phyloP scores from a whole-genome alignment of 2,329 filamentous ascomycete species.

The Hypocrella siamensis region DNA sequence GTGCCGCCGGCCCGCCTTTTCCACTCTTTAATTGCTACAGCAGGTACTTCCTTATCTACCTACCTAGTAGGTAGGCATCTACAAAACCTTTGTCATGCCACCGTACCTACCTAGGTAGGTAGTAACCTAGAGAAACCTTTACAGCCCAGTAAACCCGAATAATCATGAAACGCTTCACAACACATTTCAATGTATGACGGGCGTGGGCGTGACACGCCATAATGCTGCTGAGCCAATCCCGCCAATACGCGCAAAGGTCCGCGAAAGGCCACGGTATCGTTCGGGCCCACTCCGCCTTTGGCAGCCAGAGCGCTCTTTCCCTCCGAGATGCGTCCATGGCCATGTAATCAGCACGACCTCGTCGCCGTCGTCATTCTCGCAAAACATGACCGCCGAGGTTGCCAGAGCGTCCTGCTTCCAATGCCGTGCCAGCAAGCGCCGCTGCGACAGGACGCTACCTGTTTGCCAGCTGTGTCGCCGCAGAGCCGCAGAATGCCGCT shows the following conservation, averaged over 20 bases:
- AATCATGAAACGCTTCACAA: too few relatives aligned
- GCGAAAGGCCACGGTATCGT: neutral
- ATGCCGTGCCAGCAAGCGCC: neutral
- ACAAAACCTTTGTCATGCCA: too few relatives aligned
- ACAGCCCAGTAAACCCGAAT: too few relatives aligned
- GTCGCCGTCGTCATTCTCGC: neutral
- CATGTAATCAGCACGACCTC: neutral
- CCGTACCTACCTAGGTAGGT: too few relatives aligned
- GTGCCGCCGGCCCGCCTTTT: too few relatives aligned
- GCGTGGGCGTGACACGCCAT: too few relatives aligned
- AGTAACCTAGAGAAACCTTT: too few relatives aligned
- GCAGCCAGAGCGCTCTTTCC: neutral
- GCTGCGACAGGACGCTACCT: conserved; percentile 1
- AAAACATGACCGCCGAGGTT: neutral
- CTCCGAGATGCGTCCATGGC: neutral
- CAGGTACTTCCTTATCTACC: too few relatives aligned
- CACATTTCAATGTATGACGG: too few relatives aligned
- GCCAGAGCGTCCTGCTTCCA: neutral
- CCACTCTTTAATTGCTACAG: too few relatives aligned
- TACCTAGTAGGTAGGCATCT: too few relatives aligned
- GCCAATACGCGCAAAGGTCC: neutral
- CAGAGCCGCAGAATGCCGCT: neutral
- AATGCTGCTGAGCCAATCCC: neutral
- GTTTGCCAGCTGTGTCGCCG: neutral
- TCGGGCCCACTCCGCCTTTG: neutral